A percentile compares a stretch with the other conserved stretches of the same genome.
These are phyloP conservation scores for Xylaria sp. DNA, from an alignment of 2,329 filamentous ascomycete species.

Conservation along the genomic window DNA sequence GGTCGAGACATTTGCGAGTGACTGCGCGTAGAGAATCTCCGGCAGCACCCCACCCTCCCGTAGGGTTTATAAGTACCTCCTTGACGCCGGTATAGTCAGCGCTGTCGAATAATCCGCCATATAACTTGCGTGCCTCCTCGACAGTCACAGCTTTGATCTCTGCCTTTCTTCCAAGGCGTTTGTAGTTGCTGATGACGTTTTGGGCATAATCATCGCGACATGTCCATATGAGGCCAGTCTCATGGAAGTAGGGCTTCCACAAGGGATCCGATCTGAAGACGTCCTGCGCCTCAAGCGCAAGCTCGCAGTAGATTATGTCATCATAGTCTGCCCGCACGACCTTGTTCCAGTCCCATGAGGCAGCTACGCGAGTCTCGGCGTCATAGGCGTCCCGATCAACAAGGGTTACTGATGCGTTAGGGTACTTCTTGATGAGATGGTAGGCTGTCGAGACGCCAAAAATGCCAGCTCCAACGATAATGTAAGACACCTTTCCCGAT, in stretches of 20 bases:
- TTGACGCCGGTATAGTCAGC: conserved; percentile 65
- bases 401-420: conserved; percentile 63
- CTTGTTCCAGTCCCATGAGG: conserved; percentile 80
- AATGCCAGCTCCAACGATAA: conserved; percentile 73
- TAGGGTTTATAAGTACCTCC: conserved; percentile 64
- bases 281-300: conserved; percentile 74
- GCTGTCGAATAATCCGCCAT: conserved; percentile 63
- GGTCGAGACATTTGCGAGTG: conserved; percentile 58
- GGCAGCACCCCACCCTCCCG: conserved; percentile 66
- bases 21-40: conserved; percentile 62
- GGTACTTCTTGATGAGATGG: conserved; percentile 65
- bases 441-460: conserved; percentile 77
- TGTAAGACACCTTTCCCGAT: conserved; percentile 52
- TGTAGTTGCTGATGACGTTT: conserved; percentile 52
- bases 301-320: conserved; percentile 70
- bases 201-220: conserved; percentile 46
- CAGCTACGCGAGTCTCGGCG: conserved; percentile 61
- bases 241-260: conserved; percentile 48
- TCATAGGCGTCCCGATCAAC: conserved; percentile 67
- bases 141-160: conserved; percentile 58
- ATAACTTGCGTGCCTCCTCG: conserved; percentile 60
- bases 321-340: conserved; percentile 77
- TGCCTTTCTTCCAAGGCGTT: conserved; percentile 42
- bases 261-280: conserved; percentile 60
- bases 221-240: conserved; percentile 48